These are phyloP conservation scores for Colletotrichum karsti DNA, from an alignment of 2,329 filamentous ascomycete species.

Conservation along the genomic window DNA sequence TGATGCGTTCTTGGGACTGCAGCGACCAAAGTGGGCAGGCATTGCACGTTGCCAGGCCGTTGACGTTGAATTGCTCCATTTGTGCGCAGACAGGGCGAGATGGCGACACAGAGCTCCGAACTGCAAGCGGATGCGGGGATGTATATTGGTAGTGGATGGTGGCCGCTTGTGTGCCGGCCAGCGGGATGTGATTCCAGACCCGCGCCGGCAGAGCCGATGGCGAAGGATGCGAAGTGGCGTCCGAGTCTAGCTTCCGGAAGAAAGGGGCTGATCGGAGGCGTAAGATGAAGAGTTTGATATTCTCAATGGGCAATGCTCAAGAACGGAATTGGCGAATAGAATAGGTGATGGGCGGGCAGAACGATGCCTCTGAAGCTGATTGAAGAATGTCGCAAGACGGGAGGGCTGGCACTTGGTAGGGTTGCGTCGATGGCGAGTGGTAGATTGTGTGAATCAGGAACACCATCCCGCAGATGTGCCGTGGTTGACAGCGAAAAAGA, in stretches of 20 bases:
- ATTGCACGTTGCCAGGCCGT: conserved; percentile 19
- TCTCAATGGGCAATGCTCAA: neutral
- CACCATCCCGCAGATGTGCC: neutral
- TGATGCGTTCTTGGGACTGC: conserved; percentile 7
- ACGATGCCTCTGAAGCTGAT: neutral
- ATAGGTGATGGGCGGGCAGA: neutral
- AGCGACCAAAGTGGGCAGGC: neutral
- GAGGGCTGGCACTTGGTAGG: neutral
- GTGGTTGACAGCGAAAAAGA: conserved; percentile 7
- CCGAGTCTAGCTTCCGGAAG: neutral
- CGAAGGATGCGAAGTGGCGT: conserved; percentile 23
- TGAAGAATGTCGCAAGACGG: neutral
- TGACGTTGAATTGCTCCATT: conserved; percentile 13
- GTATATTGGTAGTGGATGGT: conserved; percentile 20
- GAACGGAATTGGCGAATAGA: neutral
- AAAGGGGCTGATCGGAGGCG: neutral
- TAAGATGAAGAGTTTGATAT: neutral
- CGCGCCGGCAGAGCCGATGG: conserved; percentile 15
- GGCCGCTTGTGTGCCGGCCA: conserved; percentile 25
- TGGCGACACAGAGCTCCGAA: conserved; percentile 13
- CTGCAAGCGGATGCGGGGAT: conserved; percentile 2
- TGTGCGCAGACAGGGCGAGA: conserved; percentile 15
- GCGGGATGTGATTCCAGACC: conserved; percentile 24
- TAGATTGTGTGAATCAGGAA: neutral
- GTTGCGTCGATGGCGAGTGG: neutral